These are phyloP conservation scores for Crithidia expoeki DNA, from an alignment of 208 protist genomes.

Conservation along the genomic window DNA sequence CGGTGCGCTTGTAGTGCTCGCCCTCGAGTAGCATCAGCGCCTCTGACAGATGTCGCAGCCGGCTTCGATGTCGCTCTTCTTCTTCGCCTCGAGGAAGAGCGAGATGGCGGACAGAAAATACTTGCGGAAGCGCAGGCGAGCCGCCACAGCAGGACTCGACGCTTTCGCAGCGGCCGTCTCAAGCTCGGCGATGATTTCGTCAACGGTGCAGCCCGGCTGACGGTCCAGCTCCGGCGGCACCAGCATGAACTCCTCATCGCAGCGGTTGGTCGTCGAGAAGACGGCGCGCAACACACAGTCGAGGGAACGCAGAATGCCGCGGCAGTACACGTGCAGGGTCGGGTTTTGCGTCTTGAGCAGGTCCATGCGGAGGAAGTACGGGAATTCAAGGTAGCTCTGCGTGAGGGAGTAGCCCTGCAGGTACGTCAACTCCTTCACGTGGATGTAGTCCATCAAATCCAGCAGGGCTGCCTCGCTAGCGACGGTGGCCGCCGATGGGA, in stretches of 20 bases:
- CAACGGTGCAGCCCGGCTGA: constrained; percentile 51
- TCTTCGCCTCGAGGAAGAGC: constrained; percentile 53
- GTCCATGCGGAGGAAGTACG: constrained; percentile 75
- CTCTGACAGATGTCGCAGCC: constrained; percentile 57
- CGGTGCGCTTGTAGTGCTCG: constrained; percentile 39
- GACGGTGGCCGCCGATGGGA: constrained; percentile 56
- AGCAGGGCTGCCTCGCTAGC: constrained; percentile 47
- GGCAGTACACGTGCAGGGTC: constrained; percentile 74
- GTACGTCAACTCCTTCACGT: constrained; percentile 67
- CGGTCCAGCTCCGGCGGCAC: constrained; percentile 62
- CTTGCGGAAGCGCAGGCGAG: constrained; percentile 74
- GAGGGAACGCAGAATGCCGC: constrained; percentile 61
- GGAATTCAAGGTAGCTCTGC: constrained; percentile 74
- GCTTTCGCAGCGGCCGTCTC: constrained; percentile 49
- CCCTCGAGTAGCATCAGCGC: constrained; percentile 50
- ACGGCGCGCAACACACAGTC: constrained; percentile 64
- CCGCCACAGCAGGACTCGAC: constrained; percentile 44
- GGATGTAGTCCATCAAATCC: constrained; percentile 82
- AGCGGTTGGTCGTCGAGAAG: constrained; percentile 73
- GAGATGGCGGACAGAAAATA: constrained; percentile 56
- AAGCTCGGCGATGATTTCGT: constrained; percentile 67
- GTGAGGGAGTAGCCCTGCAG: constrained; percentile 72
- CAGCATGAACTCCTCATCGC: constrained; percentile 85
- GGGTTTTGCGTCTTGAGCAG: constrained; percentile 64
- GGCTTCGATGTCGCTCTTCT: constrained; percentile 53